A percentile compares a stretch with the other conserved stretches of the same genome.
Evolutionary conservation across 768 basidiomycete genomes (phyloP).

Genomic region (Trametes meyenii): DNA sequence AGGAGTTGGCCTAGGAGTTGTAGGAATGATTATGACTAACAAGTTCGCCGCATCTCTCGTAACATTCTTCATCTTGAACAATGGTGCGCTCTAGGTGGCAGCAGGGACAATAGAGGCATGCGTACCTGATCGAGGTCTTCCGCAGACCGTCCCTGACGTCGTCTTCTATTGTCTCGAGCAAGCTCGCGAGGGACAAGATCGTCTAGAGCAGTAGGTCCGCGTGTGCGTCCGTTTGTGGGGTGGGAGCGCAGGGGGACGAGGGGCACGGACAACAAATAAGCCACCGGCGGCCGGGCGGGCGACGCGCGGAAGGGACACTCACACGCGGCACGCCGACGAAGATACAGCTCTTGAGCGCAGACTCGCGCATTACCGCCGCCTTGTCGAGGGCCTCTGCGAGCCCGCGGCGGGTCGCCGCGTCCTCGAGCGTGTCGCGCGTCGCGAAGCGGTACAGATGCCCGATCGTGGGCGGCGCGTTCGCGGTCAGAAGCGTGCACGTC

Average conservation of each 20-base stretch:
- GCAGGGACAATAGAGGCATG: slow-evolving; percentile 3
- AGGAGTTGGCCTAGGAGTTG: too few species aligned
- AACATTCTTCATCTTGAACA: too few species aligned
- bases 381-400: slow-evolving; percentile 63
- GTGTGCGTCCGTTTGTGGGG: slow-evolving; percentile 4
- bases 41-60: too few species aligned
- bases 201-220: slow-evolving; percentile 47
- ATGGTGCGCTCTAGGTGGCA: neutral
- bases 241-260: too few species aligned
- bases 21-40: too few species aligned
- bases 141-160: slow-evolving; percentile 77
- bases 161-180: slow-evolving; percentile 77
- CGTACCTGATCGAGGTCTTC: slow-evolving; percentile 65
- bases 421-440: slow-evolving; percentile 50
- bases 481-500: slow-evolving; percentile 84
- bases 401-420: slow-evolving; percentile 44
- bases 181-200: slow-evolving; percentile 78
- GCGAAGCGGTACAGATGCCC: slow-evolving; percentile 83
- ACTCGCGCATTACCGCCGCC: slow-evolving; percentile 87
- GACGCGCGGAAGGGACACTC: slow-evolving; percentile 13
- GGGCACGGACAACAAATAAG: neutral
- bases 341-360: slow-evolving; percentile 85
- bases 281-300: neutral
- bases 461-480: slow-evolving; percentile 78
- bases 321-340: slow-evolving; percentile 89